Evolutionary conservation across 805 yeast species (phyloP).

Genomic region (Candida ovalis): DNA sequence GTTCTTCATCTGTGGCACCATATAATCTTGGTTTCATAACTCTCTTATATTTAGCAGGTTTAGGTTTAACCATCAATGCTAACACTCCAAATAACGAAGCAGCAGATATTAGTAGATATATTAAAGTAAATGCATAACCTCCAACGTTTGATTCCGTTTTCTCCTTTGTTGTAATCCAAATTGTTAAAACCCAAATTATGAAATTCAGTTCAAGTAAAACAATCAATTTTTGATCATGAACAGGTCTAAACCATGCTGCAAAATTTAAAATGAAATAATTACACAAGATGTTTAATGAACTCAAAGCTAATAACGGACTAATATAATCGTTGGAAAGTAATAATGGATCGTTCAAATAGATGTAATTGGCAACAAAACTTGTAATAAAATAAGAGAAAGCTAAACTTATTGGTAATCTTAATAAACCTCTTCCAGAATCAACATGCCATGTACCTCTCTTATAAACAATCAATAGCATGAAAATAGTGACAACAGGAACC

Average conservation of each 20-base stretch:
- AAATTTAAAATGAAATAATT: slow-evolving; percentile 57
- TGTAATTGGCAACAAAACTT: slow-evolving; percentile 34
- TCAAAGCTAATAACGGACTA: slow-evolving; percentile 46
- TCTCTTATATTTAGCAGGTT: slow-evolving; percentile 18
- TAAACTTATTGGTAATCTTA: slow-evolving; percentile 60
- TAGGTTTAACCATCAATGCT: slow-evolving; percentile 37
- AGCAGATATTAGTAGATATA: slow-evolving; percentile 43
- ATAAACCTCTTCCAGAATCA: slow-evolving; percentile 38
- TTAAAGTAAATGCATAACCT: slow-evolving; percentile 42
- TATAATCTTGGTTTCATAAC: slow-evolving; percentile 19
- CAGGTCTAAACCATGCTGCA: slow-evolving; percentile 40
- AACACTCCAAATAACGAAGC: slow-evolving; percentile 52
- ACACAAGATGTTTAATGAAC: slow-evolving; percentile 45
- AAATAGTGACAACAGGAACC: slow-evolving; percentile 50
- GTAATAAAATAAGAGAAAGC: slow-evolving; percentile 39
- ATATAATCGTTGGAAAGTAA: slow-evolving; percentile 48
- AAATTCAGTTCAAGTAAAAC: slow-evolving; percentile 51
- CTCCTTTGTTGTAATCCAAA: slow-evolving; percentile 47
- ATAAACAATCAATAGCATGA: slow-evolving; percentile 43
- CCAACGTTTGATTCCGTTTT: slow-evolving; percentile 51
- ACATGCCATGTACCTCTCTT: slow-evolving; percentile 48
- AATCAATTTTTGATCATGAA: slow-evolving; percentile 57
- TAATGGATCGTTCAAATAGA: slow-evolving; percentile 43
- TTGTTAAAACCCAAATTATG: slow-evolving; percentile 52
- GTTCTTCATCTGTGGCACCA: slow-evolving; percentile 17